Base-by-base conservation (phyloP, 768 basidiomycete genomes). In the Pleurotus tuoliensis region DNA sequence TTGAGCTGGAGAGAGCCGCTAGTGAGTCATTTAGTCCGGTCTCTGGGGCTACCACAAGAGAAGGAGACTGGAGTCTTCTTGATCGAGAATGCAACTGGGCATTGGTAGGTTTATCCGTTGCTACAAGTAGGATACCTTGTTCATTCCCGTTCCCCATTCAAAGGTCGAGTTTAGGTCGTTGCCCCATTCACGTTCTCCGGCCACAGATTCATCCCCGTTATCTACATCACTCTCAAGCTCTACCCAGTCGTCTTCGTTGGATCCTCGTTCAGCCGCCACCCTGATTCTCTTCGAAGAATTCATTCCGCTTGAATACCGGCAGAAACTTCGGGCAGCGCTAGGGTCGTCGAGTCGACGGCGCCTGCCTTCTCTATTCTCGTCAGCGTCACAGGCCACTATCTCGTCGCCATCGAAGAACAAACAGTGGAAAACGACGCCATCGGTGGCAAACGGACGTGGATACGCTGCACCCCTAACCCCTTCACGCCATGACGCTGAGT, bases 51-150 rank as follows among this genome's bases (percentile, higher is more conserved):
- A 41, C n/a, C 15, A 38, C 51, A n/a, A 53, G 38, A 39, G 51
- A 53, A 41, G 51, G 34, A 39, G 51, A 53, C 18, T 25, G 39
- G 37, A 38, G 37, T 15, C 39, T 53, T 53, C 73, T 85, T 2
- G 92, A 93, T 67, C 77, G 89, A 61, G 92, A 95, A 61, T 91
- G 92, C 63, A 94, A 92, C 65, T 98, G 94, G 94, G 92, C 88
- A 16, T 62, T 98, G 76, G 94, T 95, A 65, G 73, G 85, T 75
- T 58, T 61, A 18, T 57, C 37, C 39, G 20, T 59, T 43, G 41
- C 53, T 45, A 4, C 47, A 9, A 3, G 43, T 50, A 15, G 27
- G 25, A 24, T n/a, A 43, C 20, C 27, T 25, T 27, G 16, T 15
- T 24, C 40, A 25, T 37, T 18, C 13, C 13, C 20, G 20, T 57